A percentile compares a stretch with the other conserved stretches of the same genome.
Evolutionary conservation across 805 yeast species (phyloP).

Genomic region (Clavispora santaluciae): DNA sequence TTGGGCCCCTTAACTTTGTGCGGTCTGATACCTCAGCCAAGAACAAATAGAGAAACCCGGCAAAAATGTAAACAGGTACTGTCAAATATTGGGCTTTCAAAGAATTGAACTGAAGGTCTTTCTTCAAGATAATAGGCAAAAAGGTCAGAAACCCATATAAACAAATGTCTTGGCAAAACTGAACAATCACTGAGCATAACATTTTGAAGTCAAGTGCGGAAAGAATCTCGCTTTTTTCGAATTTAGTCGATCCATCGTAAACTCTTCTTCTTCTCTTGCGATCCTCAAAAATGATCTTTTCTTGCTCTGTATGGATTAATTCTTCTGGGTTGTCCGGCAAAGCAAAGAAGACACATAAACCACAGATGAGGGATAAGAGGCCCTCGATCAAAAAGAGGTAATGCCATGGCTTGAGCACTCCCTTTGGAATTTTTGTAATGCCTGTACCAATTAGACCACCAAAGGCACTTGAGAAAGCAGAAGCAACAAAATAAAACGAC

Average conservation of each 20-base stretch:
- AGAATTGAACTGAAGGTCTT: slow-evolving; percentile 22
- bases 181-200: slow-evolving; percentile 31
- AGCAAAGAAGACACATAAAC: slow-evolving; percentile 17
- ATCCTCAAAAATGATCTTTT: slow-evolving; percentile 28
- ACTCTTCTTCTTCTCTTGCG: slow-evolving; percentile 33
- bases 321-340: slow-evolving; percentile 39
- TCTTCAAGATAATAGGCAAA: slow-evolving; percentile 34
- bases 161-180: slow-evolving; percentile 40
- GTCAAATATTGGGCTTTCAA: slow-evolving; percentile 2
- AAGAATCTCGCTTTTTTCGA: slow-evolving; percentile 25
- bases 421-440: not conserved
- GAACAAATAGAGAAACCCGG: slow-evolving; percentile 26
- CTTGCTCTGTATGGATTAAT: slow-evolving; percentile 36
- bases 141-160: slow-evolving; percentile 41
- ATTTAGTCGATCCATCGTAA: slow-evolving; percentile 26
- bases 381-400: slow-evolving; percentile 2
- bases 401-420: not conserved
- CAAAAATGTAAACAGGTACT: slow-evolving; percentile 10
- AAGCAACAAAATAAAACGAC: slow-evolving; percentile 1
- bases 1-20: slow-evolving; percentile 25
- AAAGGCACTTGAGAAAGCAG: slow-evolving; percentile 1
- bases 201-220: slow-evolving; percentile 37
- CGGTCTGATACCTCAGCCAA: slow-evolving; percentile 22
- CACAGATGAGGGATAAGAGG: not conserved
- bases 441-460: slow-evolving; percentile 2